Conservation (phyloP, 2,329 filamentous ascomycete genomes). For the Hypoxylon sp. region DNA sequence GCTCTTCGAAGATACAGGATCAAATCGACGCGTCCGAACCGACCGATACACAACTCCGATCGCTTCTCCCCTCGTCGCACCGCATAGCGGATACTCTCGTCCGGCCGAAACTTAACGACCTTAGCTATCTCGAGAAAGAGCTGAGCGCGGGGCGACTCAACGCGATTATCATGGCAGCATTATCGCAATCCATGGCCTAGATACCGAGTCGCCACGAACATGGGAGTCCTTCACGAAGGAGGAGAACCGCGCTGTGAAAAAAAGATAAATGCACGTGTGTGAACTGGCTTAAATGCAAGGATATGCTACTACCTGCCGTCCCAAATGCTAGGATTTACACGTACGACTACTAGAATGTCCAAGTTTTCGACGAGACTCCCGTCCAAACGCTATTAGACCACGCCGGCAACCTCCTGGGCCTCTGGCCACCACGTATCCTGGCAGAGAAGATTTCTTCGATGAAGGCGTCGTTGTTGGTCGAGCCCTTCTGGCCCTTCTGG, state of each 20-base stretch:
- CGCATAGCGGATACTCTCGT: constrained; percentile 22
- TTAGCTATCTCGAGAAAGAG: constrained; percentile 21
- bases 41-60: constrained; percentile 5
- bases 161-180: constrained; percentile 29
- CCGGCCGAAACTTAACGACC: constrained; percentile 22
- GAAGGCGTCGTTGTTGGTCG: too few species aligned
- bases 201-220: constrained; percentile 42
- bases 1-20: constrained; percentile 7
- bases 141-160: constrained; percentile 16
- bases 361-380: too few species aligned
- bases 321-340: constrained; percentile 39
- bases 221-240: constrained; percentile 37
- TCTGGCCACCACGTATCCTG: too few species aligned
- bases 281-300: constrained; percentile 38
- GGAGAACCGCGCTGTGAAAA: constrained; percentile 6
- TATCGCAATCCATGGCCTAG: constrained; percentile 45
- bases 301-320: constrained; percentile 38
- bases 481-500: too few species aligned
- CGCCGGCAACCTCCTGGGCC: too few species aligned
- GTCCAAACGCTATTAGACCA: too few species aligned
- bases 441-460: too few species aligned
- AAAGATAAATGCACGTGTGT: too few species aligned
- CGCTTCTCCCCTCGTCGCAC: constrained; percentile 24
- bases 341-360: too few species aligned
- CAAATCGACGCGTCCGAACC: constrained; percentile 1